Percentiles rank a stretch among this genome's conserved stretches.
Evolutionary conservation across 768 basidiomycete genomes (phyloP).

Genomic region (Chalciporus chontae): DNA sequence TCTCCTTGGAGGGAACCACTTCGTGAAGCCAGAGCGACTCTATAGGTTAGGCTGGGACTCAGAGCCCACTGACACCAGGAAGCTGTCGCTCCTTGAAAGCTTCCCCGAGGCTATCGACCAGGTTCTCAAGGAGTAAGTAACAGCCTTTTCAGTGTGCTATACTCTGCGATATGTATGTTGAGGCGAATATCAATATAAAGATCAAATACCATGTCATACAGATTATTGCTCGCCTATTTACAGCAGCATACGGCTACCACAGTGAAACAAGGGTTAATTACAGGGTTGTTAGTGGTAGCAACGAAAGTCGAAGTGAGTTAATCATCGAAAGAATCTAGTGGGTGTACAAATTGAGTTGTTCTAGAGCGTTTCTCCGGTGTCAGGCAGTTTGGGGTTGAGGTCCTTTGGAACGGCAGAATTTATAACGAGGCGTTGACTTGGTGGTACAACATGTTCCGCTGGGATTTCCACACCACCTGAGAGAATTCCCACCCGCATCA

Average conservation of each 20-base stretch:
- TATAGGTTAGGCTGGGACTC: constrained; percentile 41
- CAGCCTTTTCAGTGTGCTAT: not conserved
- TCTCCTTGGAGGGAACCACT: constrained; percentile 37
- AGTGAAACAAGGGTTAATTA: constrained; percentile 4
- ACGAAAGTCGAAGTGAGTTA: not conserved
- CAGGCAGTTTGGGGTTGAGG: constrained; percentile 1
- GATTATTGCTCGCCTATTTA: not conserved
- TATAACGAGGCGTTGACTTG: constrained; percentile 39
- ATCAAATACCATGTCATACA: not conserved
- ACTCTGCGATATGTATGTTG: not conserved
- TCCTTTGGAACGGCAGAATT: constrained; percentile 10
- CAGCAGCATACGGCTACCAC: not conserved
- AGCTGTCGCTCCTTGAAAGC: constrained; percentile 25
- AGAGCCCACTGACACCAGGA: constrained; percentile 28
- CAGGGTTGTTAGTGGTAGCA: not conserved
- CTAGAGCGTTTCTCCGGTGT: not conserved
- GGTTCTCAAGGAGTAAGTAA: constrained; percentile 8
- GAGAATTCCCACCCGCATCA: constrained; percentile 73
- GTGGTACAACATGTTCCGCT: constrained; percentile 42
- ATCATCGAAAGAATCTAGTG: constrained; percentile 16
- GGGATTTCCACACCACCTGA: constrained; percentile 59
- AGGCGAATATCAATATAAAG: constrained; percentile 5
- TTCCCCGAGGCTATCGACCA: constrained; percentile 30
- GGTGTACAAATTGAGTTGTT: not conserved
- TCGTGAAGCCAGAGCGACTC: constrained; percentile 34